Evolutionary conservation across 2,329 filamentous ascomycete genomes (phyloP), one percentile per base, ranked within the genome.

Genomic region (Xylariaceae sp.): DNA sequence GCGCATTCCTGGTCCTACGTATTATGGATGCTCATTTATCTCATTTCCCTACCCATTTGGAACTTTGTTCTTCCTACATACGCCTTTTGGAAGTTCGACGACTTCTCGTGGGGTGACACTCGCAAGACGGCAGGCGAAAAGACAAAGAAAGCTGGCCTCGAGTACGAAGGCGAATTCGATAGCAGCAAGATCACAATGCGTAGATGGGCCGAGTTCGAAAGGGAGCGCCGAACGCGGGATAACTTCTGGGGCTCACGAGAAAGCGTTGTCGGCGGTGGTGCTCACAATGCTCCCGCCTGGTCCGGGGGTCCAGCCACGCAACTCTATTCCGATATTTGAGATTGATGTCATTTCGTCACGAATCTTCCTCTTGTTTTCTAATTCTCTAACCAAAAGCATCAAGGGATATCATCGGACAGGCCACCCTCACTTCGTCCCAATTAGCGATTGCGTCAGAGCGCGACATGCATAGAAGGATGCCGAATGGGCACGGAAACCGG

Each of bases 161-260:
- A 92, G 64, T 86, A 86, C 56, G 90, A 96, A 70, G 94, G 94
- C 56, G 94, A 97, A 70, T 99, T 99, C 63, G 95, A 99, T 71
- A 95, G 88, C 69, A 95, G 87, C 71, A 95, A 96, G 81, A 99
- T 99, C 67, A 96, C 92, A 35, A 99, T 99, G 94, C 96, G 96
- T 78, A 77, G 94, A 61, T 99, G 94, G 94, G 87, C 86, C 56
- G 94, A 99, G 71, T 99, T 97, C 66, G 94, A 99, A 76, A 75
- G 80, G 15, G 80, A 83, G 55, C 77, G 80, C 54, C 73, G 80
- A 31, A 65, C 69, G 45, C 72, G 71, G 57, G 63, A 63, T 22
- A 71, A 59, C 27, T 79, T 77, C 66, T 81, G 77, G 75, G 74
- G 72, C 15, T 74, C 74, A 27, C 71, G 72, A 50, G 79, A 82